These are phyloP conservation scores for Laburnicola sp. DNA, from an alignment of 2,329 filamentous ascomycete genomes.

Conservation along the genomic window DNA sequence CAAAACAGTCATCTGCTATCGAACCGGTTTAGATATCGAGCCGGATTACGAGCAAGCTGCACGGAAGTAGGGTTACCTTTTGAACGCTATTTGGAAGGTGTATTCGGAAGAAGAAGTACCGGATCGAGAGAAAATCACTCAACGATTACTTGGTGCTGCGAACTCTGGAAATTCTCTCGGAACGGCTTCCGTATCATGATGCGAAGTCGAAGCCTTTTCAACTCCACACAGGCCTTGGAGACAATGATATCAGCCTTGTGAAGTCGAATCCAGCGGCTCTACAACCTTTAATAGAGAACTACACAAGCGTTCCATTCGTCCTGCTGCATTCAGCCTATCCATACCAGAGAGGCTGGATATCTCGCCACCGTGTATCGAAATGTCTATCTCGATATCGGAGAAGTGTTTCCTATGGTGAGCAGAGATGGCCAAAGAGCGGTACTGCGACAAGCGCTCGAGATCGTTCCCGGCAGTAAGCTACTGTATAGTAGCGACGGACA, in stretches of 20 bases:
- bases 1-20: conserved; percentile 82
- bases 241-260: conserved; percentile 73
- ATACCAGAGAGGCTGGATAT: conserved; percentile 73
- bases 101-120: conserved; percentile 47
- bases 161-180: conserved; percentile 61
- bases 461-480: conserved; percentile 74
- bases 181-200: conserved; percentile 38
- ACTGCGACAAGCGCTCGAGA: conserved; percentile 71
- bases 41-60: conserved; percentile 48
- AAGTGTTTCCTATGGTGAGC: conserved; percentile 78
- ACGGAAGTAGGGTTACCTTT: conserved; percentile 44
- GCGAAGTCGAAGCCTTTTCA: conserved; percentile 70
- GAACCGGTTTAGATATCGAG: conserved; percentile 67
- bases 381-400: conserved; percentile 79
- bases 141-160: conserved; percentile 71
- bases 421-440: conserved; percentile 73
- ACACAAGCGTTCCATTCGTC: conserved; percentile 71
- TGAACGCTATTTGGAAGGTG: conserved; percentile 47
- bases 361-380: conserved; percentile 76
- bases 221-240: conserved; percentile 81
- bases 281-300: conserved; percentile 71
- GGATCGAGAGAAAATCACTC: conserved; percentile 65
- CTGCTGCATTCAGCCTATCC: conserved; percentile 81
- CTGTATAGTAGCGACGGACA: conserved; percentile 82
- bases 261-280: conserved; percentile 74